Conservation (phyloP, 192 early-diverging fungal species). For the Coemansia sp. region DNA sequence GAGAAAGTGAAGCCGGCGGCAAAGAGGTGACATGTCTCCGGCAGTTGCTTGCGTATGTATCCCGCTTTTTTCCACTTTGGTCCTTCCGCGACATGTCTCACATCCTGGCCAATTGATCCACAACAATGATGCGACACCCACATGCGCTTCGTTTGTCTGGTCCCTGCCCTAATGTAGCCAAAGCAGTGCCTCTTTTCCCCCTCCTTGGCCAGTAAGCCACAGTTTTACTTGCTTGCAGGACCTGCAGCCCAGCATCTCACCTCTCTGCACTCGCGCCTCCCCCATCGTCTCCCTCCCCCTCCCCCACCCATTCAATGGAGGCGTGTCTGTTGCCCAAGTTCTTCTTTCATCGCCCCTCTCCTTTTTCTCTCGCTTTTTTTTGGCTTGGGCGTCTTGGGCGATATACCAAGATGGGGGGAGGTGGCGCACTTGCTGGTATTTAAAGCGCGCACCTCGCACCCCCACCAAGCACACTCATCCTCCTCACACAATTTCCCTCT, state of each 20-base stretch:
- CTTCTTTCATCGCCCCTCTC: not conserved
- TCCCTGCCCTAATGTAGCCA: conserved; percentile 12
- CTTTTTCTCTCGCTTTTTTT: not conserved
- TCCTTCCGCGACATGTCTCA: conserved; percentile 7
- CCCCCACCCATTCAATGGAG: not conserved
- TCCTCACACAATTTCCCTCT: not conserved
- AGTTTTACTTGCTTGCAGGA: conserved; percentile 1
- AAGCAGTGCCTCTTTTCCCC: not conserved
- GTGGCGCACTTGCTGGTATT: not conserved
- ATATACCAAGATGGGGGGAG: not conserved
- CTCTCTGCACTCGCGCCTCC: conserved; percentile 10
- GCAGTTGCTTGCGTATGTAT: conserved; percentile 5
- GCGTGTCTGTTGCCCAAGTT: conserved; percentile 4
- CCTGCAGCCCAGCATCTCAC: conserved; percentile 7
- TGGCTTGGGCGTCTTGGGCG: not conserved
- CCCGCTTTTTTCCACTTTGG: conserved; percentile 1
- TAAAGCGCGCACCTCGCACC: not conserved
- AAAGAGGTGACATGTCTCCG: not conserved
- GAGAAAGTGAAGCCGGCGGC: not conserved
- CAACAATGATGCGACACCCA: not conserved
- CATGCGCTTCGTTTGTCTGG: conserved; percentile 13
- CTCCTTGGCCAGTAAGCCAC: conserved; percentile 3
- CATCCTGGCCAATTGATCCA: conserved; percentile 4
- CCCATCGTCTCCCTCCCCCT: not conserved
- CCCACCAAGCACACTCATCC: not conserved